Evolutionary conservation across 2,329 filamentous ascomycete genomes (phyloP), one percentile per base, ranked within the genome.

Genomic region (Cercospora sp.): DNA sequence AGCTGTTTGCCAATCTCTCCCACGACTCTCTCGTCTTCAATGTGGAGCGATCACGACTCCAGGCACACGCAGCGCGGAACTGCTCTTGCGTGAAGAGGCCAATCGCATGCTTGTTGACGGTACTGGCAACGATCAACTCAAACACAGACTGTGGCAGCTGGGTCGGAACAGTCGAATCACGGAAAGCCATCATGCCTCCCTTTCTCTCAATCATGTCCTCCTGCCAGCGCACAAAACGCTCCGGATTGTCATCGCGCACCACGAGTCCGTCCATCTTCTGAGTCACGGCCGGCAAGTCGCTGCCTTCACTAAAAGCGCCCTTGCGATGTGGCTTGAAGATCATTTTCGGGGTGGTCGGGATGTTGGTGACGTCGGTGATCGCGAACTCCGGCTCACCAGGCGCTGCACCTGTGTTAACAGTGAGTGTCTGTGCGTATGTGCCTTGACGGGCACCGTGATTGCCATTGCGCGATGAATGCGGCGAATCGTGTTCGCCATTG

Each of bases 51-150:
- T 77, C 72, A 68, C 75, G 73, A 20, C 79, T 79, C 74, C 78
- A 81, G 9, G 67, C 64, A 23, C 79, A 72, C 26, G 78, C 77
- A 23, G 65, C 70, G 59, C 67, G 42, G 58, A 72, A 75, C 72
- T 82, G 80, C 26, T 69, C 67, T 23, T 68, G 57, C 33, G 76
- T 79, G 62, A 82, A 71, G 30, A 80, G 62, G 10, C 64, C 66
- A 16, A 70, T 5, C 39, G 70, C 64, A 7, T 75, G 60, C 23
- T 73, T 69, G 3, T 68, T 69, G 12, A 76, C 69, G 6, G 72
- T 69, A 51, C 71, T 64, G 7, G 64, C 64, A 18, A 79, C 60
- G 60, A 81, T 79, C 6, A 67, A 70, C 30, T 74, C 70, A 69
- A 80, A 77, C 28, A 81, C 16, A 5, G 73, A 45, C 3, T 70